Conservation (phyloP, 768 basidiomycete genomes). For the Leccinum longicurvipes region DNA sequence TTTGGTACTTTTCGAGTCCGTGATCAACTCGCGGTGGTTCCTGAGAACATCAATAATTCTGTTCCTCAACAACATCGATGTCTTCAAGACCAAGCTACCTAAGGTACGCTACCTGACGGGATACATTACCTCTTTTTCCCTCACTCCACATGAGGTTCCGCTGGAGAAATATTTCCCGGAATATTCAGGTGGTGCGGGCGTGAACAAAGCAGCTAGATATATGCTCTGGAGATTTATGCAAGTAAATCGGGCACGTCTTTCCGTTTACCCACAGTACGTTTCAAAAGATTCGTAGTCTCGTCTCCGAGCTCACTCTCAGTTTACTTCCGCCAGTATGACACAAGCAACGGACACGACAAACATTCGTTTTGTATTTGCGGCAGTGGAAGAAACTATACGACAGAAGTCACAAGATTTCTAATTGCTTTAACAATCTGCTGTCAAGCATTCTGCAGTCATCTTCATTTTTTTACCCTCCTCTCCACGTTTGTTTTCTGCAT, state of each 20-base stretch:
- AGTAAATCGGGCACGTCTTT: conserved; percentile 76
- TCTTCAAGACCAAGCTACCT: conserved; percentile 72
- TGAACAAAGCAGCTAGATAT: conserved; percentile 93
- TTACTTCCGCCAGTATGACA: conserved; percentile 65
- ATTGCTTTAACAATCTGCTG: no score
- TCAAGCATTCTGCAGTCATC: no score
- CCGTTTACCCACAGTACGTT: conserved; percentile 87
- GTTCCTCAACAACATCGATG: conserved; percentile 44
- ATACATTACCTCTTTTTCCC: background rate
- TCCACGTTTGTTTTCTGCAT: no score
- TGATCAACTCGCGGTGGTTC: no score
- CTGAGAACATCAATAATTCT: no score
- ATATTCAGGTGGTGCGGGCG: conserved; percentile 83
- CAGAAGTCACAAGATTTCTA: no score
- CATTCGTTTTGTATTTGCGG: conserved; percentile 77
- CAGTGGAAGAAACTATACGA: conserved; percentile 88
- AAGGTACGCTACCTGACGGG: conserved; percentile 29
- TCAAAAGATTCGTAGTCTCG: background rate
- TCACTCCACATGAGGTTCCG: conserved; percentile 46
- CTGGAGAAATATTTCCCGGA: conserved; percentile 82
- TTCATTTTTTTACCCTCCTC: no score
- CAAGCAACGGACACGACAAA: conserved; percentile 89
- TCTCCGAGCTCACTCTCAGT: background rate
- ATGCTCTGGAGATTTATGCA: conserved; percentile 96
- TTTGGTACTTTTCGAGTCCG: no score